Percentiles rank a stretch among this genome's conserved stretches.
Evolutionary conservation across 805 yeast species (phyloP).

Genomic region (Metschnikowia hibisci): DNA sequence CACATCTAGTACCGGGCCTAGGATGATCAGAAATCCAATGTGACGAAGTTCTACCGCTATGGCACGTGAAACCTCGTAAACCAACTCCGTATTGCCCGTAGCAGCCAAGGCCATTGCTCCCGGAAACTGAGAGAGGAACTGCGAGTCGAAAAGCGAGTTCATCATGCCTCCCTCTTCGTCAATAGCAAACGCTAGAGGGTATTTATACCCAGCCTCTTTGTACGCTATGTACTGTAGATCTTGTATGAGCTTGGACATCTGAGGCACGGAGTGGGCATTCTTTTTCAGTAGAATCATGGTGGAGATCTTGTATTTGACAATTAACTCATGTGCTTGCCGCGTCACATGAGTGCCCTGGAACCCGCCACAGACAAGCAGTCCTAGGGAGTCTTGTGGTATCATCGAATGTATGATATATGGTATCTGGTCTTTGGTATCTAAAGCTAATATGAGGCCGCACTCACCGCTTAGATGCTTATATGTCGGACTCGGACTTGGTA

Average conservation of each 20-base stretch:
- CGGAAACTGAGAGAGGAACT: slow-evolving; percentile 53
- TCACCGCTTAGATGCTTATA: too few relatives aligned
- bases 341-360: slow-evolving; percentile 54
- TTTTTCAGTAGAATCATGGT: slow-evolving; percentile 50
- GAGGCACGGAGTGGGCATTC: slow-evolving; percentile 48
- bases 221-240: slow-evolving; percentile 55
- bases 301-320: slow-evolving; percentile 48
- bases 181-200: slow-evolving; percentile 53
- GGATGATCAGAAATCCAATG: slow-evolving; percentile 52
- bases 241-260: slow-evolving; percentile 45
- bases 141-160: slow-evolving; percentile 52
- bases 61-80: slow-evolving; percentile 51
- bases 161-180: slow-evolving; percentile 66
- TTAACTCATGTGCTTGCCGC: slow-evolving; percentile 49
- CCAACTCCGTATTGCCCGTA: slow-evolving; percentile 45
- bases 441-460: too few relatives aligned
- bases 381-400: slow-evolving; percentile 21
- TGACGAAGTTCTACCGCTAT: slow-evolving; percentile 48
- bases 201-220: slow-evolving; percentile 42
- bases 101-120: slow-evolving; percentile 65
- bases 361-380: slow-evolving; percentile 58
- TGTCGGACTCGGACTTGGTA: too few relatives aligned
- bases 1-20: slow-evolving; percentile 64
- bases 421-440: not conserved
- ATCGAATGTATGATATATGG: not conserved